Evolutionary conservation across 2,329 filamentous ascomycete genomes (phyloP).

Genomic region (Penicillium sp.): DNA sequence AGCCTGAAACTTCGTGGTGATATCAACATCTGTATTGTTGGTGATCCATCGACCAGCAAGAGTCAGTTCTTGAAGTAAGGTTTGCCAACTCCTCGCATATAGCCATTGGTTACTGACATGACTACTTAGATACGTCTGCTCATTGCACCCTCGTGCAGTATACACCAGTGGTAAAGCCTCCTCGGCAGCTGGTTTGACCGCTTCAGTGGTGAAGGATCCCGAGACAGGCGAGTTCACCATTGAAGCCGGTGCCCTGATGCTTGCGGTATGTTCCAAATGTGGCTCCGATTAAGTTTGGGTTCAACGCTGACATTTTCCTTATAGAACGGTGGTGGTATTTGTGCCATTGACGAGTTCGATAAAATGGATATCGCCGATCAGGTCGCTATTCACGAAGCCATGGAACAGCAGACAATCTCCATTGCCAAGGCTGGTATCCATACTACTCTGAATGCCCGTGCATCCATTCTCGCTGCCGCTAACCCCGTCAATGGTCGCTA

Average conservation of each 20-base stretch:
- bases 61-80: conserved; percentile 89
- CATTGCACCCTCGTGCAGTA: conserved; percentile 90
- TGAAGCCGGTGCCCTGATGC: conserved; percentile 94
- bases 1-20: conserved; percentile 95
- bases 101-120: neutral
- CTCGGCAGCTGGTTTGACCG: conserved; percentile 93
- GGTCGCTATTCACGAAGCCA: conserved; percentile 98
- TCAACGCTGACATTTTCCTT: neutral
- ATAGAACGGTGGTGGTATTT: conserved; percentile 79
- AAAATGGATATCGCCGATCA: conserved; percentile 99
- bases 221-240: conserved; percentile 99
- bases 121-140: conserved; percentile 66
- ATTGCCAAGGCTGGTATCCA: conserved; percentile 99
- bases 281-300: conserved; percentile 15
- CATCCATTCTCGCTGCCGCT: conserved; percentile 90
- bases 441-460: conserved; percentile 92
- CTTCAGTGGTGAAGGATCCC: conserved; percentile 95
- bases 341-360: conserved; percentile 98
- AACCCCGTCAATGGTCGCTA: conserved; percentile 94
- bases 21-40: conserved; percentile 98
- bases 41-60: conserved; percentile 94
- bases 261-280: conserved; percentile 56
- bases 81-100: neutral
- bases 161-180: conserved; percentile 98
- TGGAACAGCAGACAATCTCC: conserved; percentile 99